Evolutionary conservation across 1,284 basidiomycete species (phyloP).

Genomic region (Puccinia hordei): DNA sequence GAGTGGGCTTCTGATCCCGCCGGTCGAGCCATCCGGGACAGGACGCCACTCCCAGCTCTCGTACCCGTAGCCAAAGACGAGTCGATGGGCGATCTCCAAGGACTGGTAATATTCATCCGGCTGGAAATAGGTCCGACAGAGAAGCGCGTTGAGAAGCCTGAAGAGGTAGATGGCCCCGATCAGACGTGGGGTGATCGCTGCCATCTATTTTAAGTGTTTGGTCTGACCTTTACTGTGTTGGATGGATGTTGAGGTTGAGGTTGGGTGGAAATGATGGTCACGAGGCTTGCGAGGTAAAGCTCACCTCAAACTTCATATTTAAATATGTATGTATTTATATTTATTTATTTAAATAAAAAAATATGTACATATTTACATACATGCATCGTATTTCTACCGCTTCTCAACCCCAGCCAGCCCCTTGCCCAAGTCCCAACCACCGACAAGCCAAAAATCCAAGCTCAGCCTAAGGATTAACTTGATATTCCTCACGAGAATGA

Average conservation of each 20-base stretch:
- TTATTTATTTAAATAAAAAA: too few species aligned
- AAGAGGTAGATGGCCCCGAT: conserved; percentile 59
- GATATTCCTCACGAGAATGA: not conserved
- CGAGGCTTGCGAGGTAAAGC: too few species aligned
- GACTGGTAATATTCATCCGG: conserved; percentile 98
- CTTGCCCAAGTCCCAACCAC: too few species aligned
- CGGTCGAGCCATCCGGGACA: conserved; percentile 67
- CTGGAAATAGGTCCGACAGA: conserved; percentile 86
- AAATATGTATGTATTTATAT: too few species aligned
- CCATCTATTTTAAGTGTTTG: too few species aligned
- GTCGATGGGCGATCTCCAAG: conserved; percentile 83
- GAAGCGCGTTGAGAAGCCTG: conserved; percentile 64
- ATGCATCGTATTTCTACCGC: too few species aligned
- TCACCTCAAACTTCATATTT: too few species aligned
- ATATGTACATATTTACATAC: too few species aligned
- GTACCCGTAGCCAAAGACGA: conserved; percentile 87
- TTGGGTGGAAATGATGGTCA: not conserved
- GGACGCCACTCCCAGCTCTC: conserved; percentile 93
- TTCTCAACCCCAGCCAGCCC: not conserved
- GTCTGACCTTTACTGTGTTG: not conserved
- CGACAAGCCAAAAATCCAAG: too few species aligned
- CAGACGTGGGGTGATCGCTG: not conserved
- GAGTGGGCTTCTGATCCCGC: conserved; percentile 59
- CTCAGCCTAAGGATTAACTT: too few species aligned
- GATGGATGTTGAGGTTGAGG: not conserved